Evolutionary conservation across 331 rosid species (phyloP), one percentile per base, ranked within the genome.

Genomic region (Cydonia oblonga): DNA sequence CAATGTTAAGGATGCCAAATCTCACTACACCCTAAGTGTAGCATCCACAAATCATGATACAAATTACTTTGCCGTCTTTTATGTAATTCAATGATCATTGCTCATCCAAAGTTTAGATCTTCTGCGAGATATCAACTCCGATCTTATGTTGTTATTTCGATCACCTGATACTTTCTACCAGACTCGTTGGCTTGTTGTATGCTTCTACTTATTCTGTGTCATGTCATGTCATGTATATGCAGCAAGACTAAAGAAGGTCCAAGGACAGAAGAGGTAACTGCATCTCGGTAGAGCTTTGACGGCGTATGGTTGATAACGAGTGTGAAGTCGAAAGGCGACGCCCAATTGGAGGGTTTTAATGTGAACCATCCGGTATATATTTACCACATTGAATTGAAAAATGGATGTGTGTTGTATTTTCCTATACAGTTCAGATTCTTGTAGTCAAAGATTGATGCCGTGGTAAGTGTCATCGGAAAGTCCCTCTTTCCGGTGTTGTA

Each of bases 221-320:
- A 46, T 46, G 18, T 14, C 52, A 15, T 14, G 53, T 14, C 19
- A 44, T 42, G 42, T 38, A 44, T 46, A 15, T 77, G 74, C 87
- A 84, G 95, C 30, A 74, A 40, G 64, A 75, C 53, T 65, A 86
- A 69, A 72, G 62, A 68, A 73, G 66, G 73, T 53, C 20, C 64
- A 14, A 71, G 67, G 69, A 89, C 70, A 61, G 16, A 67, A 64
- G 76, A 78, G 71, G n/a, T 78, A 52, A 75, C 52, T 66, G 8
- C 49, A 64, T 56, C 53, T 46, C 18, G n/a, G 53, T 30, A 60
- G 18, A 68, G 53, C 30, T 6, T 19, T 60, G 59, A 22, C 5
- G 5, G 18, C 42, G 32, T 33, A 14, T 25, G 38, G 68, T 19
- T 42, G 23, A 61, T 19, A 14, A 35, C 49, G 12, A 61, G 16